Conservation (phyloP, 768 basidiomycete genomes). For the Rhodotorula kratochvilovae region DNA sequence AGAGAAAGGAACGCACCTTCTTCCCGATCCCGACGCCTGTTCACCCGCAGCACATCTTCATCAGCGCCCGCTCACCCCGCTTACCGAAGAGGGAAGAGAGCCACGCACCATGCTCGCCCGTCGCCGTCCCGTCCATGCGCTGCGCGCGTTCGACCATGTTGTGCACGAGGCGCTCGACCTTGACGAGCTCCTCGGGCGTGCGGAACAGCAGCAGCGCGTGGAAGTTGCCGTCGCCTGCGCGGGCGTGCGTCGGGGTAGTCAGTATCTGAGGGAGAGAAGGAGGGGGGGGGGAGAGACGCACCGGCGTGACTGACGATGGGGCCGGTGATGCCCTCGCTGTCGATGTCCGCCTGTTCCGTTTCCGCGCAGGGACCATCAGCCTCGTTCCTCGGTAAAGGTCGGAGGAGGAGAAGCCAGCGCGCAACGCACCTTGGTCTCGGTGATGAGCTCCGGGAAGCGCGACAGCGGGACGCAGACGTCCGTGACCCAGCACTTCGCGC, state of each 20-base stretch:
- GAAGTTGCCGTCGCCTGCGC: constrained; percentile 26
- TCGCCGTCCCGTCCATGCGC: constrained; percentile 51
- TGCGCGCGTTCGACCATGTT: constrained; percentile 50
- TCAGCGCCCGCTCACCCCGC: background rate
- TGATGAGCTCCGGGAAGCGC: constrained; percentile 48
- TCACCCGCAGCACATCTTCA: background rate
- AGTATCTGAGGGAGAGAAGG: no score
- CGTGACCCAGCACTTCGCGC: constrained; percentile 52
- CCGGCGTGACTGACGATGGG: constrained; percentile 54
- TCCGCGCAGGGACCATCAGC: no score
- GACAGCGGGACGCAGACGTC: constrained; percentile 35
- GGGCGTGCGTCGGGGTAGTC: no score
- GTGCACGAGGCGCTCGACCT: constrained; percentile 40
- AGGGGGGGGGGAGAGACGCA: background rate
- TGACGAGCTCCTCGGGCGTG: constrained; percentile 38
- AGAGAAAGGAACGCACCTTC: no score
- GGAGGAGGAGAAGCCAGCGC: background rate
- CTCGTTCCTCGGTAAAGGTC: no score
- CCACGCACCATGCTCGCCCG: constrained; percentile 47
- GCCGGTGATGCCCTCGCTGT: constrained; percentile 17
- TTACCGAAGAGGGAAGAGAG: no score
- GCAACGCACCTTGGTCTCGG: constrained; percentile 58
- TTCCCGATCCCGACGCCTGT: constrained; percentile 16
- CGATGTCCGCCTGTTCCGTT: constrained; percentile 24
- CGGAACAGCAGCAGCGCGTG: constrained; percentile 47